These are phyloP conservation scores for Entomortierella lignicola DNA, from an alignment of 192 early-diverging fungal genomes.

Conservation along the genomic window DNA sequence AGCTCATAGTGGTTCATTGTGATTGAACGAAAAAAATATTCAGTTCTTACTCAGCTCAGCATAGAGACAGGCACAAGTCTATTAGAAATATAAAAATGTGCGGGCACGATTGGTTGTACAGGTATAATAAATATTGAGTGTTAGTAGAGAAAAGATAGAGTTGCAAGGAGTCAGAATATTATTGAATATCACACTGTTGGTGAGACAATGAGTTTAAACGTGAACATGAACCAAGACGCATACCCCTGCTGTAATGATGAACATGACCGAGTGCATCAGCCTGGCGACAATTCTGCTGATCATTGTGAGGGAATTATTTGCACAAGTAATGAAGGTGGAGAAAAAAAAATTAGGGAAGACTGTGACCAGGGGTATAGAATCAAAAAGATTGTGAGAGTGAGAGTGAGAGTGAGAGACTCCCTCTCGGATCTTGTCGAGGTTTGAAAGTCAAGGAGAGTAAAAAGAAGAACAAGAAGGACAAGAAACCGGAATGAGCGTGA, in stretches of 20 bases:
- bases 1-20: no score
- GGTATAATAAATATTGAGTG: not conserved
- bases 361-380: no score
- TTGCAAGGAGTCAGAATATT: not conserved
- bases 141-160: not conserved
- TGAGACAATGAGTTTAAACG: not conserved
- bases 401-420: not conserved
- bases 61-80: conserved; percentile 35
- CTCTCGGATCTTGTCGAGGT: no score
- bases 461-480: conserved; percentile 10
- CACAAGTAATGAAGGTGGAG: no score
- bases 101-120: no score
- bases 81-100: not conserved
- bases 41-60: conserved; percentile 41
- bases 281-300: conserved; percentile 23
- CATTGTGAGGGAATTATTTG: conserved; percentile 9
- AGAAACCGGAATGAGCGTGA: no score
- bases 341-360: no score
- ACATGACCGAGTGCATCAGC: conserved; percentile 27
- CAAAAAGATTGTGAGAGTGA: no score
- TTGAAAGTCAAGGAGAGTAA: not conserved
- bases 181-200: not conserved
- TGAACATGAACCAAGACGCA: no score
- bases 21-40: no score
- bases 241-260: conserved; percentile 42